Conservation (phyloP, 164 flowering plant genomes). For the Echeveria elegans region DNA sequence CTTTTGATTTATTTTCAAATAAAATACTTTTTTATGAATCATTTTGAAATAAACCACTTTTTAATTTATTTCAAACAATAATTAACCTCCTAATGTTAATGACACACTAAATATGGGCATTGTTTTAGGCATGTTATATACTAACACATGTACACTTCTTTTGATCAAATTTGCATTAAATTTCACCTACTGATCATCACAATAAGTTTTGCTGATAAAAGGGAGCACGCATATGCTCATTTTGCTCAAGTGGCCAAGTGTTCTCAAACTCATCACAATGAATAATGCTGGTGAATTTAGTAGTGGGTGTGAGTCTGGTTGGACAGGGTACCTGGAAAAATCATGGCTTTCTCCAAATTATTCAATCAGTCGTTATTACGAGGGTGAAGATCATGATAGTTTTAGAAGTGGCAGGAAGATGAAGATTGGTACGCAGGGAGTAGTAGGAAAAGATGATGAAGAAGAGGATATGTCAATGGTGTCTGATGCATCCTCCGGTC, state of each 20-base stretch:
- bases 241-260: constrained; percentile 5
- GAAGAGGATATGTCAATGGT: constrained; percentile 83
- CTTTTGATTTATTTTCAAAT: too few relatives aligned
- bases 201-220: constrained; percentile 5
- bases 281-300: constrained; percentile 49
- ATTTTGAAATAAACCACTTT: too few relatives aligned
- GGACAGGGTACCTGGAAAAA: constrained; percentile 87
- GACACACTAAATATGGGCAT: background rate
- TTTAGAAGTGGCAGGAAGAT: background rate
- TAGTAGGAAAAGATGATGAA: constrained; percentile 10
- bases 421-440: constrained; percentile 12
- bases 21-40: too few relatives aligned
- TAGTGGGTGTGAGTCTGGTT: constrained; percentile 87
- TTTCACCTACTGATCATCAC: background rate
- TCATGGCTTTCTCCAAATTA: constrained; percentile 29
- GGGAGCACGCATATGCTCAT: constrained; percentile 6
- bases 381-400: constrained; percentile 14
- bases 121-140: background rate
- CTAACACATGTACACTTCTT: too few relatives aligned
- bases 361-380: constrained; percentile 14
- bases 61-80: too few relatives aligned
- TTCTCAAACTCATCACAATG: constrained; percentile 9
- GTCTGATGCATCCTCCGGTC: constrained; percentile 98
- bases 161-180: constrained; percentile 1
- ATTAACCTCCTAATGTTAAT: too few relatives aligned